Evolutionary conservation across 257 asterid genomes (phyloP).

Genomic region (Petrea volubilis): DNA sequence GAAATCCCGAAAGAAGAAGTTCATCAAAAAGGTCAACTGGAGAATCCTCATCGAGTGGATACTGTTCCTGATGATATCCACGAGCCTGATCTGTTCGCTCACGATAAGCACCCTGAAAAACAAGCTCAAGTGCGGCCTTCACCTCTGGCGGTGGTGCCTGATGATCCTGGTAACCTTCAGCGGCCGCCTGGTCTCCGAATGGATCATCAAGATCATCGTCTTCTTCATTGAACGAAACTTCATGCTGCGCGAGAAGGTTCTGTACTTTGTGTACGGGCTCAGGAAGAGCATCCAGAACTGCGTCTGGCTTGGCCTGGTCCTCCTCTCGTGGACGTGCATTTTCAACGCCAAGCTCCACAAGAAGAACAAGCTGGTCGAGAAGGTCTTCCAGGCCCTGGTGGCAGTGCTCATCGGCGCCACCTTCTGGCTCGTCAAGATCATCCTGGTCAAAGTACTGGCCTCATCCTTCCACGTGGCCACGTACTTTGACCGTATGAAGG

Average conservation of each 20-base stretch:
- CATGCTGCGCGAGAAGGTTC: conserved; percentile 53
- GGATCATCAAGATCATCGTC: conserved; percentile 37
- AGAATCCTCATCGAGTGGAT: conserved; percentile 41
- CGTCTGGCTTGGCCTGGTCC: conserved; percentile 56
- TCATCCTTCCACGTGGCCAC: conserved; percentile 62
- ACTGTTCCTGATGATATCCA: conserved; percentile 30
- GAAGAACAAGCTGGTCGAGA: conserved; percentile 33
- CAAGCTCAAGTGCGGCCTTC: conserved; percentile 31
- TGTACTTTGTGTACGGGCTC: conserved; percentile 59
- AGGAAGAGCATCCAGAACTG: conserved; percentile 55
- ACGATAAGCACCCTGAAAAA: conserved; percentile 36
- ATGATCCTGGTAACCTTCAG: conserved; percentile 50
- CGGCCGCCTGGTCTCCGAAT: conserved; percentile 61
- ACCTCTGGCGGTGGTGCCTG: conserved; percentile 54
- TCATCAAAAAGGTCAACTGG: conserved; percentile 26
- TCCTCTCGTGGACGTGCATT: conserved; percentile 49
- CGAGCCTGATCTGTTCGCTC: conserved; percentile 44
- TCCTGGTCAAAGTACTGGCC: conserved; percentile 50
- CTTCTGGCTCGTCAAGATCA: conserved; percentile 56
- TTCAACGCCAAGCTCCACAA: conserved; percentile 42
- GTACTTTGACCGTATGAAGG: conserved; percentile 64
- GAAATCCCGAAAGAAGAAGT: conserved; percentile 6
- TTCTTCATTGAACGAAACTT: conserved; percentile 56
- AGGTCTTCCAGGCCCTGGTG: conserved; percentile 45
- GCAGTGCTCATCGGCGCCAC: conserved; percentile 50